Conservation (phyloP, 2,329 filamentous ascomycete species). For the Cordyceps javanica region DNA sequence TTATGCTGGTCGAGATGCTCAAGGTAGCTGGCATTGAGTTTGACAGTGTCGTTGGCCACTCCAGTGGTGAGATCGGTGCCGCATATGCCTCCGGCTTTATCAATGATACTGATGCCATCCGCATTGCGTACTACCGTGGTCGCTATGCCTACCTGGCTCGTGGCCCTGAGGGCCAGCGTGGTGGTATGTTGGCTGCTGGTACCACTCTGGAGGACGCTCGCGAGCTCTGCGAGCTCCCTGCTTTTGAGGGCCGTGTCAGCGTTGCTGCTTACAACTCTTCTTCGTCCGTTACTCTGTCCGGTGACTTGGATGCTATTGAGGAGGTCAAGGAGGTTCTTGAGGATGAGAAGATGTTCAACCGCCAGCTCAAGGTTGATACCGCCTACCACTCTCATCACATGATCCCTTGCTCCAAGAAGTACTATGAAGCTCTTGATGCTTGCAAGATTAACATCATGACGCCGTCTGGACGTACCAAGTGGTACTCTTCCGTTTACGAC, state of each 20-base stretch:
- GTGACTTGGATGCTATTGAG: slow-evolving; percentile 16
- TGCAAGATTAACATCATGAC: slow-evolving; percentile 10
- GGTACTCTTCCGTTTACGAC: slow-evolving; percentile 17
- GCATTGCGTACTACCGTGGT: slow-evolving; percentile 20
- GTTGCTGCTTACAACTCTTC: slow-evolving; percentile 22
- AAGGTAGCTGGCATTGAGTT: slow-evolving; percentile 26
- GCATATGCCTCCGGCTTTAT: slow-evolving; percentile 43
- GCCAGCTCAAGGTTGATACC: slow-evolving; percentile 18
- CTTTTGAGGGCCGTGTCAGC: slow-evolving; percentile 17
- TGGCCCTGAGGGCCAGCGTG: slow-evolving; percentile 11
- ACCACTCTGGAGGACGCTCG: slow-evolving; percentile 17
- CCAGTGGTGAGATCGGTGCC: slow-evolving; percentile 44
- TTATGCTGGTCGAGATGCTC: slow-evolving; percentile 24
- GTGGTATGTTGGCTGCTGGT: slow-evolving; percentile 19
- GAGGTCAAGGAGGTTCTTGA: slow-evolving; percentile 15
- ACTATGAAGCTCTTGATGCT: slow-evolving; percentile 12
- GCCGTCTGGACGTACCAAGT: slow-evolving; percentile 10
- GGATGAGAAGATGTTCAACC: slow-evolving; percentile 15
- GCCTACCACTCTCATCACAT: slow-evolving; percentile 16
- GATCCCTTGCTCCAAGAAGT: slow-evolving; percentile 13
- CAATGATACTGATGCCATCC: slow-evolving; percentile 19
- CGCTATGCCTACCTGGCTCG: slow-evolving; percentile 8
- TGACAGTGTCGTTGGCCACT: slow-evolving; percentile 39
- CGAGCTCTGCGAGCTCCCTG: slow-evolving; percentile 14
- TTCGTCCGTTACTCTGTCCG: slow-evolving; percentile 19